Evolutionary conservation across 2,329 filamentous ascomycete species (phyloP).

Genomic region (Pseudogymnoascus sp.): DNA sequence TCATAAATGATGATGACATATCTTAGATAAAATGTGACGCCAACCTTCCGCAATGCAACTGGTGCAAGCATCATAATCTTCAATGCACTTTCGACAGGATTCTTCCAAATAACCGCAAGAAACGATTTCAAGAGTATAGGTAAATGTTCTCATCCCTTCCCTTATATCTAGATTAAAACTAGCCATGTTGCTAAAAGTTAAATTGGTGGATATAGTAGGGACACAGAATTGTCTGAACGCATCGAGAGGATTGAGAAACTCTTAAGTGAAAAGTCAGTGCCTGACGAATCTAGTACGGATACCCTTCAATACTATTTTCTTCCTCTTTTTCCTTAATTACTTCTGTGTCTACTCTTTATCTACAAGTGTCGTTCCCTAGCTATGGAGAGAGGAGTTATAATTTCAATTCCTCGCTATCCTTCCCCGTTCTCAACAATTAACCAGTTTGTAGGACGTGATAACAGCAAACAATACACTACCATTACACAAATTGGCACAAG

Average conservation of each 20-base stretch:
- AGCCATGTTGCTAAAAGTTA: conserved; percentile 1
- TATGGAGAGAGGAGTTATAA: neutral
- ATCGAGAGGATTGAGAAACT: neutral
- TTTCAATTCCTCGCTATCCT: neutral
- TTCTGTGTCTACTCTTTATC: neutral
- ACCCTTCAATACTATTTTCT: neutral
- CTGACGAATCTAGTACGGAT: neutral
- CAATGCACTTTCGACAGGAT: conserved; percentile 37
- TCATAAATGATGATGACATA: neutral
- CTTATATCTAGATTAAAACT: conserved; percentile 27
- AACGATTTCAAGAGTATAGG: conserved; percentile 34
- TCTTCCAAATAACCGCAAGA: conserved; percentile 26
- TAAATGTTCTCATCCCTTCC: conserved; percentile 24
- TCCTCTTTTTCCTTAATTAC: neutral
- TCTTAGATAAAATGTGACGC: conserved; percentile 44
- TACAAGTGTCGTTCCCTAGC: neutral
- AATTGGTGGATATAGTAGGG: neutral
- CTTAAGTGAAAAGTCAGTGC: neutral
- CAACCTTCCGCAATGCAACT: conserved; percentile 38
- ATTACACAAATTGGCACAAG: neutral
- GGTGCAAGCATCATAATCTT: conserved; percentile 42
- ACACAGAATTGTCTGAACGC: neutral
- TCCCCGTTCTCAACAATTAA: neutral
- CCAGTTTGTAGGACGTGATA: neutral
- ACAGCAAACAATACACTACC: neutral